Evolutionary conservation across 1,284 basidiomycete species (phyloP), one percentile per base, ranked within the genome.

Genomic region (Fomitopsis pinicola): DNA sequence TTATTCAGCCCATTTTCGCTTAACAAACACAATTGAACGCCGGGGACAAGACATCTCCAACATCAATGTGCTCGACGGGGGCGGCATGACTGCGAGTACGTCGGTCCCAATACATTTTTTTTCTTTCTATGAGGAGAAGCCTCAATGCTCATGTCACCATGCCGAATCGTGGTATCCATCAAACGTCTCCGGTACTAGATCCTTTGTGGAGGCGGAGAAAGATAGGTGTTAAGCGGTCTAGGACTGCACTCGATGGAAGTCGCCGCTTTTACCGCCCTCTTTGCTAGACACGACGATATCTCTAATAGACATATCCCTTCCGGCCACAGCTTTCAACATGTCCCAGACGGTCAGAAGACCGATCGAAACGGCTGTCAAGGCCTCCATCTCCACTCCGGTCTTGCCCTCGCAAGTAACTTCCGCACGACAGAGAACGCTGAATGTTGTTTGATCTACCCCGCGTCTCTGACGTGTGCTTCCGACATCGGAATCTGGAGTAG

Each of bases 371-470:
- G 88, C 90, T 26, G 89, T 93, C 61, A 96, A 72, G n/a, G 94
- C 94, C 76, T 96, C 94, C 93, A 96, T 96, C 78, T 96, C 94
- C 28, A 95, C 94, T 0, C 94, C 94, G 5, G 92, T 94, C 71
- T 87, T 88, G 1, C 91, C 91, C 68, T 88, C 84, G 67, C 89
- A 91, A 45, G 85, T 80, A 28, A 91, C 88, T 6, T 84, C 88
- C 28, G 87, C 88, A 36, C 75, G 73, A 66, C 91, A 92, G 35
- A 80, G 65, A 55, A 94, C 83, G 64, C 84, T 85, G 69, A 83
- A 79, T 38, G n/a, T 61, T 3, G 28, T 17, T 36, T 46, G 52
- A 35, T 53, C 50, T 44, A 42, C 56, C 45, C 28, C 57, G 58
- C 60, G 44, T 42, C n/a, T 50, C 44, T 63, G 59, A 52, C 36